Percentiles rank a stretch among this genome's conserved stretches.
These are phyloP conservation scores for Globisporangium parvum DNA, from an alignment of 352 stramenopile genomes.

Conservation along the genomic window DNA sequence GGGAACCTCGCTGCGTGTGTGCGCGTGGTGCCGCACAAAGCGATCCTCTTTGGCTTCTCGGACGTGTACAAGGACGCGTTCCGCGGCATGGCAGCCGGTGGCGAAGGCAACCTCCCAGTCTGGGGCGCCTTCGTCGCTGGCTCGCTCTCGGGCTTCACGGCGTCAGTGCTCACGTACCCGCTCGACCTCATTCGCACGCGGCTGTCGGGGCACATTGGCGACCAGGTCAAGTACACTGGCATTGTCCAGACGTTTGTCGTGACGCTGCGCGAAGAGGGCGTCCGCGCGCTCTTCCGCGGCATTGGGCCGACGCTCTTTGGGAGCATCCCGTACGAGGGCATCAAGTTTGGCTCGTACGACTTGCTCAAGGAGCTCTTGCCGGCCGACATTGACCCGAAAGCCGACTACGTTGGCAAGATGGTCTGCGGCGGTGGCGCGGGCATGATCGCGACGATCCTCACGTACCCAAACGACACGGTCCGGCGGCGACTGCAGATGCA, in stretches of 20 bases:
- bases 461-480: constrained; percentile 88
- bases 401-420: constrained; percentile 59
- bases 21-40: constrained; percentile 75
- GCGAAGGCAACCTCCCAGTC: constrained; percentile 23
- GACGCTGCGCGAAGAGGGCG: constrained; percentile 67
- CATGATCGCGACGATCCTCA: constrained; percentile 81
- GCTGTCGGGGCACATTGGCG: constrained; percentile 66
- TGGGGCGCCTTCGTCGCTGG: constrained; percentile 67
- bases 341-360: constrained; percentile 81
- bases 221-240: constrained; percentile 56
- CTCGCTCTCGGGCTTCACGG: constrained; percentile 76
- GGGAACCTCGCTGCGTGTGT: constrained; percentile 73
- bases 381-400: constrained; percentile 50
- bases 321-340: constrained; percentile 73
- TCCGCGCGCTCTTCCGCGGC: constrained; percentile 56
- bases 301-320: constrained; percentile 66
- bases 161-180: constrained; percentile 82
- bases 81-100: constrained; percentile 21
- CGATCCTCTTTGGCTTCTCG: constrained; percentile 78
- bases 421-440: constrained; percentile 71
- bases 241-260: constrained; percentile 65
- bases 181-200: constrained; percentile 81
- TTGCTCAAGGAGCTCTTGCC: constrained; percentile 50
- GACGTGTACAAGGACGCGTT: constrained; percentile 86
- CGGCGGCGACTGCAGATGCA: constrained; percentile 84